Evolutionary conservation across 2,329 filamentous ascomycete genomes (phyloP).

Genomic region (Septoria petroselini): DNA sequence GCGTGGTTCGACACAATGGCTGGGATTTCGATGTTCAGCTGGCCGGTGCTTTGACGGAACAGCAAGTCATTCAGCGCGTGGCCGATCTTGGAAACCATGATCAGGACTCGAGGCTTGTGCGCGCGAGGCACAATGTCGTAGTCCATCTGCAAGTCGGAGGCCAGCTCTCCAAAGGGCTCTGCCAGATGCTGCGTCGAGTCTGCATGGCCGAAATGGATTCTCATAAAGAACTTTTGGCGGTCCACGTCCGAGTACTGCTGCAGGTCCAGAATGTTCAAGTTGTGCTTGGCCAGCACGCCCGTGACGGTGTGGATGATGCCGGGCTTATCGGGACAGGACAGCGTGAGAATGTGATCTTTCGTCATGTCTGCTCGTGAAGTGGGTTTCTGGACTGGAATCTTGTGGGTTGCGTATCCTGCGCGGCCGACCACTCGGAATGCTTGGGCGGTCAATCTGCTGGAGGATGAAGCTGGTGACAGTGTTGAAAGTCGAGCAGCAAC

Average conservation of each 20-base stretch:
- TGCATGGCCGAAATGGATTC: conserved; percentile 72
- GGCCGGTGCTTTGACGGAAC: conserved; percentile 71
- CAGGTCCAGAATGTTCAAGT: conserved; percentile 77
- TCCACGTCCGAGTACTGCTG: conserved; percentile 78
- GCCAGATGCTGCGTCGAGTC: conserved; percentile 50
- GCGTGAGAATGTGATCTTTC: conserved; percentile 67
- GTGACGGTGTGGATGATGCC: conserved; percentile 85
- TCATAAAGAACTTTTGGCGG: conserved; percentile 80
- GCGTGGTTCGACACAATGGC: conserved; percentile 80
- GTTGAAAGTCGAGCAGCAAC: conserved; percentile 12
- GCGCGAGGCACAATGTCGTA: conserved; percentile 67
- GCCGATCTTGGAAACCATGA: conserved; percentile 88
- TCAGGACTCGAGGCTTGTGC: conserved; percentile 71
- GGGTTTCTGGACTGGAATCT: background rate
- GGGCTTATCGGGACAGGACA: conserved; percentile 79
- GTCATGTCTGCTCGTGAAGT: conserved; percentile 12
- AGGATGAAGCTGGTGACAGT: conserved; percentile 3
- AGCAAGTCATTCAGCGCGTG: conserved; percentile 82
- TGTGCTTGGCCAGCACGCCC: conserved; percentile 67
- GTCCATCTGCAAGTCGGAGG: conserved; percentile 63
- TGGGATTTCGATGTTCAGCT: conserved; percentile 71
- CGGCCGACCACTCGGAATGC: conserved; percentile 8
- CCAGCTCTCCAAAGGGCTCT: conserved; percentile 59
- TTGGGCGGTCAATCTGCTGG: conserved; percentile 5
- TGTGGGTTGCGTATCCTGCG: conserved; percentile 12